Evolutionary conservation across 169 alveolate genomes (phyloP).

Genomic region (Perkinsus olseni): DNA sequence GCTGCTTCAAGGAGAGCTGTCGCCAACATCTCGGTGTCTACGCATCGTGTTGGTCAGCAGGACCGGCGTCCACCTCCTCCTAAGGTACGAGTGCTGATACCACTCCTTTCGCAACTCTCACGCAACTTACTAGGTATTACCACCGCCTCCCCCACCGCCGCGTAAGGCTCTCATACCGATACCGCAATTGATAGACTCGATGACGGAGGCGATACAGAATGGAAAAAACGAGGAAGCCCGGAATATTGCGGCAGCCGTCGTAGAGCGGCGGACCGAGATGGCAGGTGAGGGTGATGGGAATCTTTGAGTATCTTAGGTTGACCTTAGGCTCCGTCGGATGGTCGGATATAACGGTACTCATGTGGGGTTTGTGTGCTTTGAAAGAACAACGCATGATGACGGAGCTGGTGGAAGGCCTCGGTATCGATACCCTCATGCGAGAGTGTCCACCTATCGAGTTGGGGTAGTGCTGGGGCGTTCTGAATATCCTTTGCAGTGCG

Average conservation of each 20-base stretch:
- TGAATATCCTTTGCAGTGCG: background rate
- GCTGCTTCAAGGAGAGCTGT: no score
- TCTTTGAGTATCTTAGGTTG: background rate
- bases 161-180: background rate
- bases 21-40: no score
- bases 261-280: background rate
- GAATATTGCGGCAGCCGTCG: background rate
- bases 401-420: background rate
- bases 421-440: background rate
- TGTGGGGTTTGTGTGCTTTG: background rate
- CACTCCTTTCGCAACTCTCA: background rate
- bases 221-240: background rate
- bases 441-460: background rate
- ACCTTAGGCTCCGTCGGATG: background rate
- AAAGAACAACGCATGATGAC: background rate
- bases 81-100: background rate
- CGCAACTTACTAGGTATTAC: background rate
- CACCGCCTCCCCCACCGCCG: background rate
- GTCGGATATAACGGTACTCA: background rate
- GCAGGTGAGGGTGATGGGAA: background rate
- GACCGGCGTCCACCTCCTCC: no score
- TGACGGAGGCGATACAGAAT: background rate
- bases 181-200: background rate
- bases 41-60: no score
- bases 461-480: background rate